Conservation (phyloP, 2,329 filamentous ascomycete genomes). For the Xylaria sp. region DNA sequence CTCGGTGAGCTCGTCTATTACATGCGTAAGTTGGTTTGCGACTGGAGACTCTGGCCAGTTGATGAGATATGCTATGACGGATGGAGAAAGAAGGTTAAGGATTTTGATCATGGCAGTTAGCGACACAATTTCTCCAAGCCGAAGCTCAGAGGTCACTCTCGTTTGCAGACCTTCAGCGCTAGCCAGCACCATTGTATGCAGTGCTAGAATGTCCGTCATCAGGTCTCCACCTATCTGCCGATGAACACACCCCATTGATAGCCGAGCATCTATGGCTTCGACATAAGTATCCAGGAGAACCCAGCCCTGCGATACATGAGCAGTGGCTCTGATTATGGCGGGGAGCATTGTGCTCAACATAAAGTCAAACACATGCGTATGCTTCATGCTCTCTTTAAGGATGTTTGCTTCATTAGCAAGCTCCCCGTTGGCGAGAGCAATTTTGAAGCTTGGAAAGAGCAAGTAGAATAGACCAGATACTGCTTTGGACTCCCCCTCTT, state of each 20-base stretch:
- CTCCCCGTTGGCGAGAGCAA: slow-evolving; percentile 61
- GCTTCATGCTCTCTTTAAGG: slow-evolving; percentile 61
- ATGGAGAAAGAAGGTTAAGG: slow-evolving; percentile 48
- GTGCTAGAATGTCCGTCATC: slow-evolving; percentile 49
- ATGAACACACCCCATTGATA: slow-evolving; percentile 52
- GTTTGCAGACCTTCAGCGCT: slow-evolving; percentile 46
- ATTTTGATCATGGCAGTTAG: slow-evolving; percentile 42
- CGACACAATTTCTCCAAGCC: slow-evolving; percentile 41
- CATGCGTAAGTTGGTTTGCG: slow-evolving; percentile 34
- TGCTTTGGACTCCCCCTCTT: slow-evolving; percentile 62
- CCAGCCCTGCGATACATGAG: slow-evolving; percentile 54
- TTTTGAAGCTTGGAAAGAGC: slow-evolving; percentile 67
- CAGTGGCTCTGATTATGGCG: slow-evolving; percentile 58
- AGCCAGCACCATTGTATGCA: slow-evolving; percentile 49
- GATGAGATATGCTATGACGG: slow-evolving; percentile 45
- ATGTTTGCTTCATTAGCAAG: slow-evolving; percentile 60
- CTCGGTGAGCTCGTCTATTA: slow-evolving; percentile 41
- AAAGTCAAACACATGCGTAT: slow-evolving; percentile 59
- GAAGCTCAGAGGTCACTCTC: slow-evolving; percentile 39
- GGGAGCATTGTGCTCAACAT: slow-evolving; percentile 65
- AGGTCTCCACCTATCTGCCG: slow-evolving; percentile 53
- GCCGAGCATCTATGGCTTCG: slow-evolving; percentile 54
- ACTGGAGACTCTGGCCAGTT: slow-evolving; percentile 40
- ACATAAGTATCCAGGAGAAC: slow-evolving; percentile 63
- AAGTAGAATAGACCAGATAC: slow-evolving; percentile 66